phyloP scores from a whole-genome alignment of 108 stramenopile genomes.

The Cyclotella baltica region DNA sequence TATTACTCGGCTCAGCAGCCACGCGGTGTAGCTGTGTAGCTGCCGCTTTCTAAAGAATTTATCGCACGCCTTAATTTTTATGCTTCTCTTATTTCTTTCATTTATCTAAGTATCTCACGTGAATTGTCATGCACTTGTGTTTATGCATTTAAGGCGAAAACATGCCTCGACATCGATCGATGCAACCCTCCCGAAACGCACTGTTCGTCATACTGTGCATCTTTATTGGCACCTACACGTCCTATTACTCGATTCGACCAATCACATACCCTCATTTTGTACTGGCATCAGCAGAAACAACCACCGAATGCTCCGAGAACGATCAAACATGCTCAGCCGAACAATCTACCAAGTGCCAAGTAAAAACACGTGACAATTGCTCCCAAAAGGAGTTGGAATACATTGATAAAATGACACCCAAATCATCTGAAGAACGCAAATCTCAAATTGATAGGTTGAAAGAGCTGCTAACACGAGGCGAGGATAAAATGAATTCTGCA shows the following conservation, averaged over 20 bases:
- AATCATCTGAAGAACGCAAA: slow-evolving; percentile 3
- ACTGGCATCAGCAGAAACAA: slow-evolving; percentile 4
- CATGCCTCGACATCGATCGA: too few relatives aligned
- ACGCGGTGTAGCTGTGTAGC: too few relatives aligned
- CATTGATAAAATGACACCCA: slow-evolving; percentile 7
- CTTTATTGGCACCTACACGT: neutral
- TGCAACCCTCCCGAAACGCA: too few relatives aligned
- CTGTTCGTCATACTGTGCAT: neutral
- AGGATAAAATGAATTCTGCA: neutral
- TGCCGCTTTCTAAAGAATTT: too few relatives aligned
- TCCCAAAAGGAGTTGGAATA: slow-evolving; percentile 10
- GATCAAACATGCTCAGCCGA: slow-evolving; percentile 12
- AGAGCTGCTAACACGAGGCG: slow-evolving; percentile 6
- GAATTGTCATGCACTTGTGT: too few relatives aligned
- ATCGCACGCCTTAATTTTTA: too few relatives aligned
- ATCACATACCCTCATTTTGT: neutral
- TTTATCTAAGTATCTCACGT: too few relatives aligned
- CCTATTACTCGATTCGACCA: neutral
- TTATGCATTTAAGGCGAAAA: too few relatives aligned
- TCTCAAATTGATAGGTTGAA: slow-evolving; percentile 1
- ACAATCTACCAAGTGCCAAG: neutral
- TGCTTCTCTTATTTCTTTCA: too few relatives aligned
- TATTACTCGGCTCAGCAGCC: too few relatives aligned
- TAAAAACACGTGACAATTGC: slow-evolving; percentile 9
- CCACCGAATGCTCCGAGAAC: slow-evolving; percentile 1